Evolutionary conservation across 2,329 filamentous ascomycete species (phyloP).

Genomic region (Elsinoe australis): DNA sequence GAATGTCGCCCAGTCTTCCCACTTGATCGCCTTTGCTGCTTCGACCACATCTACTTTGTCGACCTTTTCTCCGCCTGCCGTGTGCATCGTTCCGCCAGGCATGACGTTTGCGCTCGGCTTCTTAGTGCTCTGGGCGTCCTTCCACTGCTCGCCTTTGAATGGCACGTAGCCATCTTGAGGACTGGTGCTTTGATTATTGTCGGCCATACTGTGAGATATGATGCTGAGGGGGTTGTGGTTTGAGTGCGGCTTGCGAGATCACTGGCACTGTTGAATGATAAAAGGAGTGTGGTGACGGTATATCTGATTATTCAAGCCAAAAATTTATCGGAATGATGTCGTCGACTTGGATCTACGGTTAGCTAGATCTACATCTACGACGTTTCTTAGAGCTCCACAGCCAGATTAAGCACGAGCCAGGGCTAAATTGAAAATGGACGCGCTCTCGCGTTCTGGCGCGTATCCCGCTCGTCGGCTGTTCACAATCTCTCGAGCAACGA

Average conservation of each 20-base stretch:
- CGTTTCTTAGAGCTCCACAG: too few species aligned
- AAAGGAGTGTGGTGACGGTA: too few species aligned
- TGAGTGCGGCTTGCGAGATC: background rate
- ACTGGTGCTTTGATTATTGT: conserved; percentile 35
- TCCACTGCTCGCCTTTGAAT: conserved; percentile 32
- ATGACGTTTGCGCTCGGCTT: conserved; percentile 43
- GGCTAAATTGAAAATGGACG: background rate
- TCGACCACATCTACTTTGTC: conserved; percentile 48
- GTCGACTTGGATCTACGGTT: too few species aligned
- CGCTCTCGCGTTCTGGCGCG: background rate
- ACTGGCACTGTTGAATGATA: background rate
- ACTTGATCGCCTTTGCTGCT: conserved; percentile 58
- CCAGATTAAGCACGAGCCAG: too few species aligned
- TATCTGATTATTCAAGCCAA: too few species aligned
- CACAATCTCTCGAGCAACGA: background rate
- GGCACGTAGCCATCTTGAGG: conserved; percentile 23
- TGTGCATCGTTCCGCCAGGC: conserved; percentile 52
- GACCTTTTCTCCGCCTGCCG: conserved; percentile 52
- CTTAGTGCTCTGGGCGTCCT: conserved; percentile 24
- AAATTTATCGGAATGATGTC: too few species aligned
- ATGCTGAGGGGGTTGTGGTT: background rate
- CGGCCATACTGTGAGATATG: conserved; percentile 33
- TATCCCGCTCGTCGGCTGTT: too few species aligned
- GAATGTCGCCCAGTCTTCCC: conserved; percentile 62
- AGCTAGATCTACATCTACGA: too few species aligned